Evolutionary conservation across 176 grass and related monocot species (phyloP).

Genomic region (Oryza meridionalis): DNA sequence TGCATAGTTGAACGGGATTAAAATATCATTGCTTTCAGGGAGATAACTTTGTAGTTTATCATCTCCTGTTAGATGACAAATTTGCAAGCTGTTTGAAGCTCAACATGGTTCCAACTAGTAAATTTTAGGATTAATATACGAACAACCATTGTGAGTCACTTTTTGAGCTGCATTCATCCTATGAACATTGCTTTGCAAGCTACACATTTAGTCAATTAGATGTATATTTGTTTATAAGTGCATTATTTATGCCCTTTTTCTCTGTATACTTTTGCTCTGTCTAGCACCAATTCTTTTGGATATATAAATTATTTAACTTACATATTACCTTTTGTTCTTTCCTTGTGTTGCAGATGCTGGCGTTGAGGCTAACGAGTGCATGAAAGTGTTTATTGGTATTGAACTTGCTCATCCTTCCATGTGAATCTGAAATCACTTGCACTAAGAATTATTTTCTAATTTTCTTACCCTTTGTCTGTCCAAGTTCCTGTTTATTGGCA

Average conservation of each 20-base stretch:
- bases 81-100: not conserved
- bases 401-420: not conserved
- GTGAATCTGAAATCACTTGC: not conserved
- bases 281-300: not conserved
- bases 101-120: not conserved
- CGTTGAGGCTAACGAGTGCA: slow-evolving; percentile 77
- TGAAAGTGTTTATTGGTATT: slow-evolving; percentile 85
- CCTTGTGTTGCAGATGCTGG: slow-evolving; percentile 66
- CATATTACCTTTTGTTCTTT: slow-evolving; percentile 28
- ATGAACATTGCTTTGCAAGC: not conserved
- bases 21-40: not conserved
- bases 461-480: not conserved
- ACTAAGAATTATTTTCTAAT: slow-evolving; percentile 1
- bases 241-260: not conserved
- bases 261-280: not conserved
- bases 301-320: not conserved
- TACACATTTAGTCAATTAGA: not conserved
- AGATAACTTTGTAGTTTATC: not conserved
- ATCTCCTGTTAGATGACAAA: not conserved
- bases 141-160: too few species aligned
- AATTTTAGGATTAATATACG: not conserved
- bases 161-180: not conserved
- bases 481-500: not conserved
- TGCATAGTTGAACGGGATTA: not conserved
- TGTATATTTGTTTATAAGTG: not conserved